Evolutionary conservation across 2,329 filamentous ascomycete genomes (phyloP).

Genomic region (Sporothrix phasma): DNA sequence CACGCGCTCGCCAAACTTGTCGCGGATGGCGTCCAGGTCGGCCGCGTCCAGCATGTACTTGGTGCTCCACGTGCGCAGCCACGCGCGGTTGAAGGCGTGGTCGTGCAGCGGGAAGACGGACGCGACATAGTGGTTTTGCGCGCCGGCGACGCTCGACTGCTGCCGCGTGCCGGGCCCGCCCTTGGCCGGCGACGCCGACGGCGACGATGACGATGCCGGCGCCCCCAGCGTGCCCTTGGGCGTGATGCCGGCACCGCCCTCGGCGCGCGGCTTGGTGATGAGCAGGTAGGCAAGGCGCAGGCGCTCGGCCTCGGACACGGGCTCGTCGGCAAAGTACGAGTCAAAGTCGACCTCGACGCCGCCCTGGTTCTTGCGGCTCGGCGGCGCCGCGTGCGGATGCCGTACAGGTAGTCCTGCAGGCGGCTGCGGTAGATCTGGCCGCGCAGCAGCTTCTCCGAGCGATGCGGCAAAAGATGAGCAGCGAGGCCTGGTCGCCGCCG

Average conservation of each 20-base stretch:
- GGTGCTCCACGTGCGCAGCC: slow-evolving; percentile 65
- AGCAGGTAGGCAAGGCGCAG: slow-evolving; percentile 81
- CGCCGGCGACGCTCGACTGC: slow-evolving; percentile 48
- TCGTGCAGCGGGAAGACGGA: slow-evolving; percentile 74
- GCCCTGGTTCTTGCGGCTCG: slow-evolving; percentile 35
- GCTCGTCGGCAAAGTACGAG: slow-evolving; percentile 58
- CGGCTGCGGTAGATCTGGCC: slow-evolving; percentile 78
- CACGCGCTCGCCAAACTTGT: slow-evolving; percentile 56
- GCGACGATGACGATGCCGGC: neutral
- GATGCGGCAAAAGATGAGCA: slow-evolving; percentile 76
- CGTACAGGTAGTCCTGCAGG: slow-evolving; percentile 88
- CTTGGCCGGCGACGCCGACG: slow-evolving; percentile 21
- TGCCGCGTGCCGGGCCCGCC: slow-evolving; percentile 22
- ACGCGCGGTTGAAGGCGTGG: slow-evolving; percentile 60
- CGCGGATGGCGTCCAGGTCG: slow-evolving; percentile 61
- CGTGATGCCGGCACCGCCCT: slow-evolving; percentile 64
- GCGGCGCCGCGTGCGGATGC: slow-evolving; percentile 69
- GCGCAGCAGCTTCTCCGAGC: slow-evolving; percentile 65
- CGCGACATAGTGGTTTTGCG: slow-evolving; percentile 49
- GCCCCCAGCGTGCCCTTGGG: slow-evolving; percentile 32
- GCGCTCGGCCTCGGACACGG: slow-evolving; percentile 78
- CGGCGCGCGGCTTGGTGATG: slow-evolving; percentile 60
- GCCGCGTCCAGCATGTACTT: slow-evolving; percentile 57
- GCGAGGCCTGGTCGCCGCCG: slow-evolving; percentile 55
- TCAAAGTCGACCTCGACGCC: slow-evolving; percentile 39